These are phyloP conservation scores for Rhytidhysteron rufulum DNA, from an alignment of 2,329 filamentous ascomycete genomes.

Conservation along the genomic window DNA sequence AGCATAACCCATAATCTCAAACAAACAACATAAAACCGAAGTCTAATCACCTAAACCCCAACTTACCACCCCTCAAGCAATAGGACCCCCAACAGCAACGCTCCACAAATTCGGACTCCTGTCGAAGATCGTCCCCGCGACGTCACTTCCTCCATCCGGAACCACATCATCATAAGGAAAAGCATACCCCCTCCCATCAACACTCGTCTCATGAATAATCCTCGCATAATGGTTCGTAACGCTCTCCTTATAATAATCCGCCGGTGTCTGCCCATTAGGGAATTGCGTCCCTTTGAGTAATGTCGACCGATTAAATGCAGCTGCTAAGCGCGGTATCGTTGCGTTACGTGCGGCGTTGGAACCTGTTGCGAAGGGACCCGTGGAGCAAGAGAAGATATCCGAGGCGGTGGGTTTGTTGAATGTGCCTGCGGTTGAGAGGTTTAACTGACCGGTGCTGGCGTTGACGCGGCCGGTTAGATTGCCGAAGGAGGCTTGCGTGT, in stretches of 20 bases:
- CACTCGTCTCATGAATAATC: constrained; percentile 58
- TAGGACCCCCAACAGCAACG: constrained; percentile 48
- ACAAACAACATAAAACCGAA: too few relatives aligned
- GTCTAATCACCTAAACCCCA: too few relatives aligned
- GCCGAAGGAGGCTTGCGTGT: constrained; percentile 62
- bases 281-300: constrained; percentile 48
- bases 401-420: constrained; percentile 15
- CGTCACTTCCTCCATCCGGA: constrained; percentile 53
- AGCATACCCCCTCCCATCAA: constrained; percentile 59
- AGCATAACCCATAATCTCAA: too few relatives aligned
- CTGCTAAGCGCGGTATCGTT: constrained; percentile 69
- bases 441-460: constrained; percentile 35
- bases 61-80: too few relatives aligned
- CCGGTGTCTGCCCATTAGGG: constrained; percentile 31
- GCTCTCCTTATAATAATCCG: constrained; percentile 31
- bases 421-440: constrained; percentile 36
- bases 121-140: constrained; percentile 50
- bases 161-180: constrained; percentile 69
- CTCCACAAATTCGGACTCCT: constrained; percentile 44
- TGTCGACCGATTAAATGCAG: constrained; percentile 72
- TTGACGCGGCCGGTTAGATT: constrained; percentile 49
- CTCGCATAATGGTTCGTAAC: constrained; percentile 56
- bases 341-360: constrained; percentile 45
- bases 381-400: constrained; percentile 66
- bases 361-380: constrained; percentile 55